phyloP scores from a whole-genome alignment of 768 basidiomycete species.

The Boletus pseudo-olivaceus region DNA sequence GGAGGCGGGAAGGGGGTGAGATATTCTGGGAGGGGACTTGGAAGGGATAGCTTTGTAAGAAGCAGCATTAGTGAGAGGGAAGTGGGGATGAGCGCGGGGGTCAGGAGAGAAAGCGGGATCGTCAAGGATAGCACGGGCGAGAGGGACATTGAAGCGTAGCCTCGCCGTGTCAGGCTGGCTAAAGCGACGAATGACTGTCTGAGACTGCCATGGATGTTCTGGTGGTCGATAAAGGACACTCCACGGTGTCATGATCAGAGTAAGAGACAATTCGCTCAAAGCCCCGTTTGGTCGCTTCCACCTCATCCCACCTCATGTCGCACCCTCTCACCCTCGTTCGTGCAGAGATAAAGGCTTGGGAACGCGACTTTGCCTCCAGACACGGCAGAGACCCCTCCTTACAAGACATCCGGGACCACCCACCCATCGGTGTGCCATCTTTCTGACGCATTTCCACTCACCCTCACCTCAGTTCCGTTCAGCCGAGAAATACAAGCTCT shows the following conservation, averaged over 20 bases:
- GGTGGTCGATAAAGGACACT: background rate
- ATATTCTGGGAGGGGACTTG: background rate
- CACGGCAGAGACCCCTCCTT: conserved; percentile 61
- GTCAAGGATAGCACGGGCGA: conserved; percentile 33
- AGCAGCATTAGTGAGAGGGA: conserved; percentile 18
- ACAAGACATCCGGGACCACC: conserved; percentile 65
- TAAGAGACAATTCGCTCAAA: background rate
- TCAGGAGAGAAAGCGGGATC: conserved; percentile 61
- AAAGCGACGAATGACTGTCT: background rate
- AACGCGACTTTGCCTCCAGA: conserved; percentile 56
- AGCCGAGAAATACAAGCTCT: conserved; percentile 80
- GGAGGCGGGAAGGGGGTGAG: background rate
- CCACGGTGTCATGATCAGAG: background rate
- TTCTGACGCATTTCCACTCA: background rate
- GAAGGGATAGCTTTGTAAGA: conserved; percentile 23
- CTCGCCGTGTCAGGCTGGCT: background rate
- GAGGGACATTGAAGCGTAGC: background rate
- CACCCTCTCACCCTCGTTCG: conserved; percentile 38
- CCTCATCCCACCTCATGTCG: conserved; percentile 6
- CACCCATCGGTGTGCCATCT: conserved; percentile 54
- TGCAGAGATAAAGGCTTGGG: conserved; percentile 75
- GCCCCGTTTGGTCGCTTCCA: background rate
- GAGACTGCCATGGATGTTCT: background rate
- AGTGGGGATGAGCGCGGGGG: conserved; percentile 48
- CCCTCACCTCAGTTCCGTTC: conserved; percentile 14